Percentiles rank a stretch among this genome's conserved stretches.
Evolutionary conservation across 2,329 filamentous ascomycete species (phyloP).

Genomic region (Aureobasidium sp.): DNA sequence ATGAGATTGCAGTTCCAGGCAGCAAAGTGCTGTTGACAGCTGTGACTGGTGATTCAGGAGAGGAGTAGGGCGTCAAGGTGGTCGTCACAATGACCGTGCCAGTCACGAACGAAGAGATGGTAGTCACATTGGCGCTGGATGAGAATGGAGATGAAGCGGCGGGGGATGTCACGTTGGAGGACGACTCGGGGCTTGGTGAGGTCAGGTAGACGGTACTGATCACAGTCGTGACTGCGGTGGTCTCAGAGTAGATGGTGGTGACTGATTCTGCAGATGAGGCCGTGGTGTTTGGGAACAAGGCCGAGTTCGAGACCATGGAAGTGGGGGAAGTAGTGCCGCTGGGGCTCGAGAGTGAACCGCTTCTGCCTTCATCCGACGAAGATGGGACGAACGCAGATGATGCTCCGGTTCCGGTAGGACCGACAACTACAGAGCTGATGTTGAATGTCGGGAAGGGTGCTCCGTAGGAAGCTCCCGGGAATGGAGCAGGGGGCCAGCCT

Average conservation of each 20-base stretch:
- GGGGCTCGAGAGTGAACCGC: background rate
- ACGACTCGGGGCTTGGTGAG: background rate
- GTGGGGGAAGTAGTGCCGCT: background rate
- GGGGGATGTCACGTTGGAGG: background rate
- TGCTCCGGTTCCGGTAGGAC: conserved; percentile 3
- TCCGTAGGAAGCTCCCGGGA: background rate
- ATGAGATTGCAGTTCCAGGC: background rate
- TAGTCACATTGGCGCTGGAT: conserved; percentile 7
- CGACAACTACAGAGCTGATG: background rate
- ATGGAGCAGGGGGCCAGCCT: background rate
- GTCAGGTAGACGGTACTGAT: conserved; percentile 4
- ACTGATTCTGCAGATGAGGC: background rate
- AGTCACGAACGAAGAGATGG: conserved; percentile 3
- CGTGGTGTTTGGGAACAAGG: background rate
- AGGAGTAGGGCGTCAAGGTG: conserved; percentile 22
- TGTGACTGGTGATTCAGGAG: conserved; percentile 19
- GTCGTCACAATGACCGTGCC: conserved; percentile 3
- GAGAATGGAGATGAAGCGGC: background rate
- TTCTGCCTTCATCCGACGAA: conserved; percentile 1
- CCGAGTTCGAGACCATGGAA: background rate
- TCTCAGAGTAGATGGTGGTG: conserved; percentile 3
- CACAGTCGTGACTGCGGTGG: conserved; percentile 7
- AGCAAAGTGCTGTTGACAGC: conserved; percentile 14
- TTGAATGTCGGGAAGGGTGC: conserved; percentile 5
- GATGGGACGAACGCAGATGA: conserved; percentile 3